phyloP scores from a whole-genome alignment of 2,329 filamentous ascomycete genomes.

The Colletotrichum gloeosporioides region DNA sequence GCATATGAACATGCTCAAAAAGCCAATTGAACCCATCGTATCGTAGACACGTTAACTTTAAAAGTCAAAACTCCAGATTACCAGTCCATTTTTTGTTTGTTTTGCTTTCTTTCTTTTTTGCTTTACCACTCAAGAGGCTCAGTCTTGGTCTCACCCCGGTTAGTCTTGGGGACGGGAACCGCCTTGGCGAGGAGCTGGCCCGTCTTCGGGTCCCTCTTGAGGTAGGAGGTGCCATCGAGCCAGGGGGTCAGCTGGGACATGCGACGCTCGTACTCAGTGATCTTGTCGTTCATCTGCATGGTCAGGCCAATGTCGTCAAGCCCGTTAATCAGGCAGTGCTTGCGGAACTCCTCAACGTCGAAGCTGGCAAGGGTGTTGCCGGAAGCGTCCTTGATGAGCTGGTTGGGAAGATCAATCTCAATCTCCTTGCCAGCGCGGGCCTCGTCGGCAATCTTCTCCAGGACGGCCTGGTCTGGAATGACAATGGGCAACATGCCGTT shows the following conservation, averaged over 20 bases:
- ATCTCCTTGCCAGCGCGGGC: conserved; percentile 82
- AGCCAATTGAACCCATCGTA: conserved; percentile 6
- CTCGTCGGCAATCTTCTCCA: conserved; percentile 77
- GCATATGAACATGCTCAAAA: neutral
- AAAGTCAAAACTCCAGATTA: conserved; percentile 14
- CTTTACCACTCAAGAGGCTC: conserved; percentile 89
- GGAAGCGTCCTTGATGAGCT: conserved; percentile 77
- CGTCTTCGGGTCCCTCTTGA: conserved; percentile 63
- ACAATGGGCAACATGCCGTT: conserved; percentile 95
- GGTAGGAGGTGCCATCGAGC: conserved; percentile 86
- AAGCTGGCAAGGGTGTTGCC: conserved; percentile 80
- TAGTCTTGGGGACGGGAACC: conserved; percentile 82
- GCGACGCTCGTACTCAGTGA: conserved; percentile 79
- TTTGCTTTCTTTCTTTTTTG: neutral
- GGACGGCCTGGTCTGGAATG: conserved; percentile 69
- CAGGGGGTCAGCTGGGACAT: conserved; percentile 83
- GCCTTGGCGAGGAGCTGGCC: conserved; percentile 64
- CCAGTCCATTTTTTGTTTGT: neutral
- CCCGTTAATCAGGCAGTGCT: conserved; percentile 92
- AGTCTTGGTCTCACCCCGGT: conserved; percentile 80
- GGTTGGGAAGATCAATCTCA: conserved; percentile 87
- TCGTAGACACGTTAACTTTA: conserved; percentile 18
- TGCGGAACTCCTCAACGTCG: conserved; percentile 90
- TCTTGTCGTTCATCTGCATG: conserved; percentile 91
- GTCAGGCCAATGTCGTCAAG: conserved; percentile 96